Percentiles rank a stretch among this genome's conserved stretches.
These are phyloP conservation scores for button mushroom (Agaricus bisporus) DNA, from an alignment of 768 basidiomycete genomes.

Conservation along the genomic window DNA sequence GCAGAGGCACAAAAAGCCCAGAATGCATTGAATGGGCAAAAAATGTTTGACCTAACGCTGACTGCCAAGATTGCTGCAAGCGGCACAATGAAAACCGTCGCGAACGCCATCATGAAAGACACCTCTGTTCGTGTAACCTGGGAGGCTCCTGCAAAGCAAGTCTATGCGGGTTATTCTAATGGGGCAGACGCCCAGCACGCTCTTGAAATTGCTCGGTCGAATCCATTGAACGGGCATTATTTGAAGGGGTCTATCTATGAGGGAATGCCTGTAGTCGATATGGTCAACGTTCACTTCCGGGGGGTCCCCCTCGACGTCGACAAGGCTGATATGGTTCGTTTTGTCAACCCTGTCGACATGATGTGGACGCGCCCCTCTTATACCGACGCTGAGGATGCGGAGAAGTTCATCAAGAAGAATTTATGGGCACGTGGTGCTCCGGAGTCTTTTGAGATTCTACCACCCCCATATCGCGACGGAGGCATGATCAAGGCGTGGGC, in stretches of 20 bases:
- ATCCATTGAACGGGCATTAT: constrained; percentile 30
- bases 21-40: constrained; percentile 40
- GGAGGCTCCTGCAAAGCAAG: constrained; percentile 49
- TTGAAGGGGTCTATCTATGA: constrained; percentile 46
- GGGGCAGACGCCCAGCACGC: constrained; percentile 43
- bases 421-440: constrained; percentile 18
- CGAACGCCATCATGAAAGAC: constrained; percentile 40
- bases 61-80: constrained; percentile 41
- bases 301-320: constrained; percentile 43
- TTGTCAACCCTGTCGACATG: constrained; percentile 41
- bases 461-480: constrained; percentile 44
- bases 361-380: constrained; percentile 47
- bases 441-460: constrained; percentile 21
- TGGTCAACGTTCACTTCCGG: constrained; percentile 54
- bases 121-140: constrained; percentile 53
- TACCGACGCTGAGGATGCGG: constrained; percentile 27
- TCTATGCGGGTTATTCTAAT: constrained; percentile 58
- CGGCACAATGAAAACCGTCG: constrained; percentile 20
- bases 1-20: constrained; percentile 50
- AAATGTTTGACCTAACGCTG: constrained; percentile 32
- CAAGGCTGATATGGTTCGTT: constrained; percentile 35
- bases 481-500: constrained; percentile 50
- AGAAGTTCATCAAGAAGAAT: constrained; percentile 31
- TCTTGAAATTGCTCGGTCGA: constrained; percentile 34
- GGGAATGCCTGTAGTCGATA: constrained; percentile 52